Evolutionary conservation across 257 asterid genomes (phyloP).

Genomic region (Penstemon barbatus): DNA sequence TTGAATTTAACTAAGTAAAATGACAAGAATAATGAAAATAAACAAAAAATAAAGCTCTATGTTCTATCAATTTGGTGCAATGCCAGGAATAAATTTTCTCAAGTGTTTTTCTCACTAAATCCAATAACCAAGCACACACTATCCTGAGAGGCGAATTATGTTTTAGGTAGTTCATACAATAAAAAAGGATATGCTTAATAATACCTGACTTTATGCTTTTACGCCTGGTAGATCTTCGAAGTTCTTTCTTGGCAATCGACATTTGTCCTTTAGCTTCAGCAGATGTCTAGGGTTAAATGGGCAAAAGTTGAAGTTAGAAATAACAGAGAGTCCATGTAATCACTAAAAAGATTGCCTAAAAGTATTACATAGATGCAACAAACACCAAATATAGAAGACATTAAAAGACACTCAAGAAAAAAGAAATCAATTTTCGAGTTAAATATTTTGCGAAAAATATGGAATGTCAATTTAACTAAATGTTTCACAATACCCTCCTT

Average conservation of each 20-base stretch:
- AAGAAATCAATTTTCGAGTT: neutral
- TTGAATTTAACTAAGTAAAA: neutral
- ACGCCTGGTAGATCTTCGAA: conserved; percentile 18
- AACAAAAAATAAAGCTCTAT: too few relatives aligned
- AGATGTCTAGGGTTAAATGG: conserved; percentile 36
- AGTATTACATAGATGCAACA: neutral
- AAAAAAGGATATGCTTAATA: conserved; percentile 18
- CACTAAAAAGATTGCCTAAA: neutral
- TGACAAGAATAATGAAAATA: neutral
- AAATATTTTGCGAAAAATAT: neutral
- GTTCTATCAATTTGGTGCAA: too few relatives aligned
- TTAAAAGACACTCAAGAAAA: conserved; percentile 6
- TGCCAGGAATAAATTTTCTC: too few relatives aligned
- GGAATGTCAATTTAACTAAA: neutral
- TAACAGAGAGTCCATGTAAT: neutral
- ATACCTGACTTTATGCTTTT: conserved; percentile 39
- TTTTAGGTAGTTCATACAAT: conserved; percentile 7
- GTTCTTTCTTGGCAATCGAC: conserved; percentile 32
- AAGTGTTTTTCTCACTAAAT: too few relatives aligned
- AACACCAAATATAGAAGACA: conserved; percentile 5
- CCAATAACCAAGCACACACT: too few relatives aligned
- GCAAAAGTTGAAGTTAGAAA: conserved; percentile 11
- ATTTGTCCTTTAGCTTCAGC: conserved; percentile 39
- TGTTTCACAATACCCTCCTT: neutral
- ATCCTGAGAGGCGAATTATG: neutral